Percentiles rank a stretch among this genome's conserved stretches.
phyloP scores from a whole-genome alignment of 805 yeast species.

The Lachancea meyersii region DNA sequence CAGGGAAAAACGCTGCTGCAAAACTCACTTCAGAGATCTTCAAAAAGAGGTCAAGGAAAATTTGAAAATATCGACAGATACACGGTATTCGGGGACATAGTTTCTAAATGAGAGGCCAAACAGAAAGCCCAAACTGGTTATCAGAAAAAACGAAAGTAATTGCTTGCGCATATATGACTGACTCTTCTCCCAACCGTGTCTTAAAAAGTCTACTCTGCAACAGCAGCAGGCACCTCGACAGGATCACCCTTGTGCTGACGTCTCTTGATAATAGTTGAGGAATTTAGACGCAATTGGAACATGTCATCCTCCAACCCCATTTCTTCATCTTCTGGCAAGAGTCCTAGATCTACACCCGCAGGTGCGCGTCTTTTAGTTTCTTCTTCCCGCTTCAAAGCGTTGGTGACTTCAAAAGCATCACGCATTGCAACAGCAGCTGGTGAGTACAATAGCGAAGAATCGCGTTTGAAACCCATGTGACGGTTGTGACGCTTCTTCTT shows the following conservation, averaged over 20 bases:
- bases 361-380: slow-evolving; percentile 40
- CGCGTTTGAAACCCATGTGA: slow-evolving; percentile 15
- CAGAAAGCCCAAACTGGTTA: too few relatives aligned
- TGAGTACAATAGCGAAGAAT: slow-evolving; percentile 38
- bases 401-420: slow-evolving; percentile 81
- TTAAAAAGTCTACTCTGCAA: slow-evolving; percentile 6
- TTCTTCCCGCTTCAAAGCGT: slow-evolving; percentile 78
- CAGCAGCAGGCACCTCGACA: slow-evolving; percentile 5
- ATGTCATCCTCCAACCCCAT: slow-evolving; percentile 25
- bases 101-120: too few relatives aligned
- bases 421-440: slow-evolving; percentile 77
- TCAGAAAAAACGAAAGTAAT: too few relatives aligned
- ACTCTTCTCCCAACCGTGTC: too few relatives aligned
- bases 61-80: too few relatives aligned
- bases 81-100: too few relatives aligned
- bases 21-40: background rate
- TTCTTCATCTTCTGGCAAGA: slow-evolving; percentile 33
- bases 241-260: slow-evolving; percentile 26
- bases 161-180: too few relatives aligned
- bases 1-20: background rate
- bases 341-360: slow-evolving; percentile 12
- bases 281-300: slow-evolving; percentile 34
- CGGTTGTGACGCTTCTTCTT: slow-evolving; percentile 21
- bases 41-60: too few relatives aligned
- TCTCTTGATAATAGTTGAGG: slow-evolving; percentile 39